Evolutionary conservation across 2,329 filamentous ascomycete genomes (phyloP).

Genomic region (Aspergillus intermedius): DNA sequence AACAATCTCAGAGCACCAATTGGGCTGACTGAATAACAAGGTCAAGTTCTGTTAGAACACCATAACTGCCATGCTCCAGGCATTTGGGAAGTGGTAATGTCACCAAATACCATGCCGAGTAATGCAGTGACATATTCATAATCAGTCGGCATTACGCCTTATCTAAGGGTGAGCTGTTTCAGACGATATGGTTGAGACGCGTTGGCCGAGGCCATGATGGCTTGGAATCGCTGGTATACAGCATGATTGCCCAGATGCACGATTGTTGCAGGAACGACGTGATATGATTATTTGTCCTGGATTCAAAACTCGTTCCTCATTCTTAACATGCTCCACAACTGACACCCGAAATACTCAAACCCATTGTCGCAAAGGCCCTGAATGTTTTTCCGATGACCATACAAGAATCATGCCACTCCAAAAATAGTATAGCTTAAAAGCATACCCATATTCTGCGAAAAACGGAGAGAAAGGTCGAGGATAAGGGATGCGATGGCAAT

Average conservation of each 20-base stretch:
- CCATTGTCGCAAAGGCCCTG: slow-evolving; percentile 69
- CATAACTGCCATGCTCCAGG: slow-evolving; percentile 67
- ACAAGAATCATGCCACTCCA: not conserved
- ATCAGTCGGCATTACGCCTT: no score
- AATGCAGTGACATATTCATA: no score
- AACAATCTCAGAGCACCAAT: slow-evolving; percentile 66
- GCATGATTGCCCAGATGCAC: slow-evolving; percentile 65
- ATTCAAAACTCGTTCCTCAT: not conserved
- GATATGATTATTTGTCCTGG: slow-evolving; percentile 44
- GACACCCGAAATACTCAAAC: slow-evolving; percentile 80
- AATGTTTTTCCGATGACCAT: slow-evolving; percentile 71
- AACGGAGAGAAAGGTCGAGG: not conserved
- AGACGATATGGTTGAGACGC: not conserved
- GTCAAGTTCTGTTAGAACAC: slow-evolving; percentile 47
- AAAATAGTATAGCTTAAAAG: no score
- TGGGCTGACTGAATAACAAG: slow-evolving; percentile 75
- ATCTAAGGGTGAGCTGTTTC: no score
- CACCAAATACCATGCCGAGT: no score
- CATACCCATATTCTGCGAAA: not conserved
- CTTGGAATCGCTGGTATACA: slow-evolving; percentile 70
- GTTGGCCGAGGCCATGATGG: slow-evolving; percentile 66
- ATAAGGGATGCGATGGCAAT: not conserved
- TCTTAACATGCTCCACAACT: slow-evolving; percentile 45
- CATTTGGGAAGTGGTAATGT: slow-evolving; percentile 38
- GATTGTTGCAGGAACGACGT: slow-evolving; percentile 75